phyloP scores from a whole-genome alignment of 495 filamentous ascomycete species.

The Aspergillus olivimuriae region DNA sequence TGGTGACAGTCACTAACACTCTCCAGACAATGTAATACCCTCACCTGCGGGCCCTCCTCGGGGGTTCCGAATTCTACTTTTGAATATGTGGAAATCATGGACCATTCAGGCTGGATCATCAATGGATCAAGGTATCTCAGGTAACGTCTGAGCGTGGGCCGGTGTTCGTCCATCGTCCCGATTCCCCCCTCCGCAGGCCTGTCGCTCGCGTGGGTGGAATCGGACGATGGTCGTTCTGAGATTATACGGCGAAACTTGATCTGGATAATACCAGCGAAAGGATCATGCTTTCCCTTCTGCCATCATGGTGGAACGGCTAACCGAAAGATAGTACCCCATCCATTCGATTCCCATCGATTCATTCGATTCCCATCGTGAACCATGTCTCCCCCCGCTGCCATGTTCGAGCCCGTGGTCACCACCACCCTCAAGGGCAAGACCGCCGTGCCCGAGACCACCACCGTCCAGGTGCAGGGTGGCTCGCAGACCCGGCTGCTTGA shows the following conservation, averaged over 20 bases:
- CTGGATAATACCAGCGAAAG: constrained; percentile 99
- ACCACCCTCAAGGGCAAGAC: constrained; percentile 45
- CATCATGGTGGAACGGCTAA: neutral
- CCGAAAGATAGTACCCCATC: neutral
- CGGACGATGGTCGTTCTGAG: constrained; percentile 82
- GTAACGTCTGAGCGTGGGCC: constrained; percentile 57
- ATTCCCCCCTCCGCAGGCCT: too few relatives aligned
- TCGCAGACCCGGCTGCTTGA: constrained; percentile 49
- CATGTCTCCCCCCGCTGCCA: constrained; percentile 75
- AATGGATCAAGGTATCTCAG: constrained; percentile 58
- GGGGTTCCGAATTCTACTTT: neutral
- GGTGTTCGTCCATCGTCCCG: constrained; percentile 67
- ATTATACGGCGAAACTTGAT: constrained; percentile 98
- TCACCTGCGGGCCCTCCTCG: constrained; percentile 3
- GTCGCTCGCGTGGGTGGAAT: too few relatives aligned
- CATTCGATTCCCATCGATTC: constrained; percentile 15
- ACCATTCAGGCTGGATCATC: constrained; percentile 34
- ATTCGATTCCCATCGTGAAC: constrained; percentile 34
- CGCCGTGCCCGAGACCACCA: constrained; percentile 32
- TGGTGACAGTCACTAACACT: constrained; percentile 10
- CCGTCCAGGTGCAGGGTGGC: constrained; percentile 27
- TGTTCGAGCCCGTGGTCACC: constrained; percentile 37
- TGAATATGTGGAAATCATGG: constrained; percentile 39
- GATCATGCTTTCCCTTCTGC: constrained; percentile 68
- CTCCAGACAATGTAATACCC: constrained; percentile 19